phyloP scores from a whole-genome alignment of 768 basidiomycete genomes.

The Galerina sulciceps region DNA sequence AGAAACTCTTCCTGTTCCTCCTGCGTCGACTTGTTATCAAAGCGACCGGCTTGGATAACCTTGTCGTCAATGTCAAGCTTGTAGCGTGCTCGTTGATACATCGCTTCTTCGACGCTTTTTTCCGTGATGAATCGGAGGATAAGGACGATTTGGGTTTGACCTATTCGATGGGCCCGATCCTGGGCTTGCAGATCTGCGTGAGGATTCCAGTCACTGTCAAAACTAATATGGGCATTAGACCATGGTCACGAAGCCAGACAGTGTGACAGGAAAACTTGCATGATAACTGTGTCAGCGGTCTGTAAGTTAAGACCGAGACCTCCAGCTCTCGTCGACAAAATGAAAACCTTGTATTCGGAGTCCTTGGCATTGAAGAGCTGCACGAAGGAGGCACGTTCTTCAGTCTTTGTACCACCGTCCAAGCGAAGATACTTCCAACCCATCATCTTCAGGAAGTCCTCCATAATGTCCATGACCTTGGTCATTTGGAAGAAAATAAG shows the following conservation, averaged over 20 bases:
- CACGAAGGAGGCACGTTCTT: constrained; percentile 89
- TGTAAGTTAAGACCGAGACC: constrained; percentile 94
- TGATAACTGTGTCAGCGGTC: constrained; percentile 95
- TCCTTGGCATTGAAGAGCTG: constrained; percentile 87
- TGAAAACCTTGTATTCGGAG: constrained; percentile 90
- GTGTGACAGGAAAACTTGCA: constrained; percentile 50
- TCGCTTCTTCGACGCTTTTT: constrained; percentile 97
- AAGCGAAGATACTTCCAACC: constrained; percentile 87
- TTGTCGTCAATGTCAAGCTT: constrained; percentile 99
- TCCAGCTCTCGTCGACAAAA: constrained; percentile 92
- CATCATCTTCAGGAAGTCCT: constrained; percentile 90
- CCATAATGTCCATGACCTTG: constrained; percentile 98
- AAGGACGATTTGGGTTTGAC: constrained; percentile 96
- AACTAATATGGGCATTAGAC: constrained; percentile 42
- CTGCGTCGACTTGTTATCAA: constrained; percentile 97
- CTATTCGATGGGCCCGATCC: constrained; percentile 99
- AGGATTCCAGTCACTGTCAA: constrained; percentile 93
- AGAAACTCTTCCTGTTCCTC: constrained; percentile 97
- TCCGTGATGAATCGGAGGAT: constrained; percentile 97
- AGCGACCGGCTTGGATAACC: constrained; percentile 98
- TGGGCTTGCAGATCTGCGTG: constrained; percentile 99
- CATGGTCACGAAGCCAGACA: not conserved
- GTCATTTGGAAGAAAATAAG: constrained; percentile 99
- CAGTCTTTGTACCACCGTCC: constrained; percentile 97
- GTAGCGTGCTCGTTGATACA: constrained; percentile 92